phyloP scores from a whole-genome alignment of 169 alveolate species.

The Plasmodium vivax region DNA sequence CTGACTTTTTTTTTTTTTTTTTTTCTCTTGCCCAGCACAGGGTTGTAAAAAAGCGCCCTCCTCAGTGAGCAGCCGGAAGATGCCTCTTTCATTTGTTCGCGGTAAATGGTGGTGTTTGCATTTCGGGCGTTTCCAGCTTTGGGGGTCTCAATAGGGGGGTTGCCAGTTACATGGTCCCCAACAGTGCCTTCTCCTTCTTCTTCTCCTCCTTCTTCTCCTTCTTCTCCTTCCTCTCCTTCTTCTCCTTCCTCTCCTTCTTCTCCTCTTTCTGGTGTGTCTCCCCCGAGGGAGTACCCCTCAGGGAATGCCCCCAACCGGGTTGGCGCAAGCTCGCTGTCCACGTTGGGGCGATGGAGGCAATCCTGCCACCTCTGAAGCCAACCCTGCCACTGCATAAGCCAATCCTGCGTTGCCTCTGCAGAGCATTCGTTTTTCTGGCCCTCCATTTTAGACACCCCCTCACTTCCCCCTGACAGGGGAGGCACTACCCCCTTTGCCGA shows the following conservation, averaged over 20 bases:
- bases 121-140: neutral
- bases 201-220: too few relatives aligned
- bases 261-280: too few relatives aligned
- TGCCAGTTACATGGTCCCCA: neutral
- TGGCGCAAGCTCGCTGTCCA: neutral
- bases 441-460: slow-evolving; percentile 8
- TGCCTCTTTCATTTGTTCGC: slow-evolving; percentile 3
- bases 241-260: too few relatives aligned
- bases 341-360: neutral
- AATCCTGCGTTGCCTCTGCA: neutral
- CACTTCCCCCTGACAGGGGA: slow-evolving; percentile 15
- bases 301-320: neutral
- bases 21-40: neutral
- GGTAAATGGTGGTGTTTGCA: slow-evolving; percentile 17
- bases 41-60: neutral
- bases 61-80: neutral
- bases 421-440: slow-evolving; percentile 25
- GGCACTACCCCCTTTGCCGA: neutral
- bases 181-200: neutral
- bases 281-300: neutral
- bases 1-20: too few relatives aligned
- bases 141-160: neutral
- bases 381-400: too few relatives aligned
- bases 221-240: too few relatives aligned
- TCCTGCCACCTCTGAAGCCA: too few relatives aligned